Conservation (phyloP, 2,329 filamentous ascomycete genomes). For the Aulographum hederae region DNA sequence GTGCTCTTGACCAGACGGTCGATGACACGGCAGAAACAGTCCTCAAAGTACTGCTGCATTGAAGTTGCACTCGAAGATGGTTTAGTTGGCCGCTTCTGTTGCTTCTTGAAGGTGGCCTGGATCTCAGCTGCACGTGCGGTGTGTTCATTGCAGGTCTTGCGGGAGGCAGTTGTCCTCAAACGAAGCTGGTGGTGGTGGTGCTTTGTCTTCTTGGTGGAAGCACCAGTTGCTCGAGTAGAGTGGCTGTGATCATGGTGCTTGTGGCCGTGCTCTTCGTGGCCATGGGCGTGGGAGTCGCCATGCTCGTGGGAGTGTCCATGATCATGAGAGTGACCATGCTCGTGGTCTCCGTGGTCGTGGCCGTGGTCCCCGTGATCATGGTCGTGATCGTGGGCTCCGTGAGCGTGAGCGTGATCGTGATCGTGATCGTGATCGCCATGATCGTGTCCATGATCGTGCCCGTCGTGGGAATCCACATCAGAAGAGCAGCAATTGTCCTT, state of each 20-base stretch:
- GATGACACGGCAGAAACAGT: not conserved
- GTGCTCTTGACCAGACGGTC: not conserved
- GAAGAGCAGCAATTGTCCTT: not conserved
- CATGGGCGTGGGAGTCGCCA: not conserved
- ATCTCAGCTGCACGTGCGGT: not conserved
- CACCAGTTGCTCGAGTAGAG: not conserved
- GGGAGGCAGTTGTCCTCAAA: not conserved
- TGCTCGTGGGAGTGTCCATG: not conserved
- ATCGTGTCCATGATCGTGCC: not conserved
- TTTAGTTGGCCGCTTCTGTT: not conserved
- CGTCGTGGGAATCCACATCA: not conserved
- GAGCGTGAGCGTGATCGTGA: not conserved
- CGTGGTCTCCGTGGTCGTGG: not conserved
- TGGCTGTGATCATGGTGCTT: not conserved
- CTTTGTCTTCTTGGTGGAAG: not conserved
- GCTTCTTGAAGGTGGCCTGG: not conserved
- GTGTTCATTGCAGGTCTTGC: not conserved
- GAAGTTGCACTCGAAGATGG: not conserved
- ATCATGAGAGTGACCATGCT: not conserved
- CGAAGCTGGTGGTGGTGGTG: conserved; percentile 2
- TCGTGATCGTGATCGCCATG: not conserved
- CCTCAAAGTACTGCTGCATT: not conserved
- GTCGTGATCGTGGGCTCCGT: conserved; percentile 1
- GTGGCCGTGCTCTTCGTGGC: not conserved
- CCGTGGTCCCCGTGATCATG: not conserved